Base-by-base conservation (phyloP, 1,284 basidiomycete genomes). In the Ustilago hordei region DNA sequence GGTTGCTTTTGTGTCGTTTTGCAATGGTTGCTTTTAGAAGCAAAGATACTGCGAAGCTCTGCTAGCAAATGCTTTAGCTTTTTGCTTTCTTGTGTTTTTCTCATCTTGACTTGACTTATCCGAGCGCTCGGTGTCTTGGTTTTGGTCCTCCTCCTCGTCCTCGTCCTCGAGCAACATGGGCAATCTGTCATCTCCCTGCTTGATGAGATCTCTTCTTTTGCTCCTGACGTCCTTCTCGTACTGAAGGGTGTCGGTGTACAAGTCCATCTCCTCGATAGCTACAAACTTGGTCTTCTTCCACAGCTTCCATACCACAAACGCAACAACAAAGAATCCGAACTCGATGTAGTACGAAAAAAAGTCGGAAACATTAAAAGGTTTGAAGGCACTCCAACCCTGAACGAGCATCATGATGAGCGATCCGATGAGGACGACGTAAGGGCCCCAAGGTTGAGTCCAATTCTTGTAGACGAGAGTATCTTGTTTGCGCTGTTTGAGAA, bases 401-500 rank as follows among this genome's bases (percentile, higher is more conserved):
- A 82, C 79, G 55, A 85, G 80, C 38, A 84, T 81, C 71, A 85
- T 83, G 55, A 82, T 57, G 13, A 68, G 17, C 3, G 62, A 78
- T 12, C 73, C 69, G 15, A 80, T 64, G 38, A 85, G 75, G 8
- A 80, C 69, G 12, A 84, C 50, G 64, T 81, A 83, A 1, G 74
- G 73, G 4, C 74, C 75, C 59, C 81, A 86, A 12, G 87, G 78
- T 32, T 88, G 87, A 0, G 63, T 77, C 87, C 87, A 89, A 2
- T 88, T 88, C n/a, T 88, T 85, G 81, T 89, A 87, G 54, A 87
- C 86, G 36, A 88, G 61, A 0, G 81, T 78, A 57, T 47, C 67
- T 64, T 71, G 65, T 80, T 88, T 86, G 35, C 90, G 90, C 78
- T 92, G 91, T 34, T 79, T 86, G 81, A 88, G 88, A 81, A 90